Evolutionary conservation across 2,329 filamentous ascomycete genomes (phyloP), one percentile per base, ranked within the genome.

Genomic region (Xylariaceae sp.): DNA sequence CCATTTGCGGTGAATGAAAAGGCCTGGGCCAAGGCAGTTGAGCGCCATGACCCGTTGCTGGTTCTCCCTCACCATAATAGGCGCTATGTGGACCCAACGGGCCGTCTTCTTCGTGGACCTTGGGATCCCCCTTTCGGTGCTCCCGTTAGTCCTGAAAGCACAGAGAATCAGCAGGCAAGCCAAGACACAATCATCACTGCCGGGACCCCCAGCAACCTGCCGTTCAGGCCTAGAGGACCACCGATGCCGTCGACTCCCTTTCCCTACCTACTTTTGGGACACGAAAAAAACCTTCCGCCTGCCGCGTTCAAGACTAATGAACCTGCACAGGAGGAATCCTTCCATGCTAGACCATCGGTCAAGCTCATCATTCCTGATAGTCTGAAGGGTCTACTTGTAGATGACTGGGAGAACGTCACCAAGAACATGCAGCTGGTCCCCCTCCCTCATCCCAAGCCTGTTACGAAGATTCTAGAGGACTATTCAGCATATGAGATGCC

Each of bases 321-420:
- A 18, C 5, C 14, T 18, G 15, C 42, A 50, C 69, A 97, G 91
- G 94, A 97, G 74, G 94, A 97, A 53, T 75, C 80, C 5, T 99
- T 96, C 66, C 83, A 90, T 64, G 78, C 80, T 55, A 85, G 90
- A 50, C 91, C 92, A 17, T 89, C 90, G 15, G 86, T 99, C 62
- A 89, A 90, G 61, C 80, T 99, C 39, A 79, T 85, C 44, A 84
- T 97, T 56, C 90, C 94, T 0, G 94, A 97, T 65, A 83, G 87
- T 57, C 78, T 99, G 58, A 96, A 97, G 73, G 89, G 88, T 14
- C 80, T 95, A 55, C 82, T 99, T 3, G 94, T 99, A 18, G 94
- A 99, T 66, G 94, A 99, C 68, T 99, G 94, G 94, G 94, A 99
- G 69, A 95, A 96, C 62, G 85, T 99, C 54, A 99, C 94, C 49